Evolutionary conservation across 805 yeast genomes (phyloP).

Genomic region (Vanderwaltozyma tropicalis): DNA sequence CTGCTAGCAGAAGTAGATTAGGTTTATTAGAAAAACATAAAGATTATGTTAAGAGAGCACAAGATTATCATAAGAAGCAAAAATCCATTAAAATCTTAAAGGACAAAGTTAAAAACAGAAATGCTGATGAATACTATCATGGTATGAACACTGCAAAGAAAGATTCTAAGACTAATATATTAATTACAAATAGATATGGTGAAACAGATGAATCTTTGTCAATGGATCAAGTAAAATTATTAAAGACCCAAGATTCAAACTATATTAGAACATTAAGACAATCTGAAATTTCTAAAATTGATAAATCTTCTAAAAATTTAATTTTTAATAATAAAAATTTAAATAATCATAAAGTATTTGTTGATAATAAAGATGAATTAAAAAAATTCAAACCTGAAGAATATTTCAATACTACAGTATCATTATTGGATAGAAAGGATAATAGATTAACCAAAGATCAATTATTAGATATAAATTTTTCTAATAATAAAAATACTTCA

Average conservation of each 20-base stretch:
- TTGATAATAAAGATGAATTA: conserved; percentile 49
- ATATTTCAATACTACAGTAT: conserved; percentile 60
- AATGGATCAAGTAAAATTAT: conserved; percentile 66
- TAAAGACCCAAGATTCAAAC: conserved; percentile 85
- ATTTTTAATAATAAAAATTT: neutral
- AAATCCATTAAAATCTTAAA: conserved; percentile 57
- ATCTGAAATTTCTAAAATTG: conserved; percentile 53
- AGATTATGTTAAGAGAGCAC: conserved; percentile 66
- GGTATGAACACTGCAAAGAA: conserved; percentile 64
- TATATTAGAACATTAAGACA: conserved; percentile 71
- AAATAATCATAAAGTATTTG: conserved; percentile 72
- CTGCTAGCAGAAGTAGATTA: conserved; percentile 54
- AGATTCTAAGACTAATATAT: conserved; percentile 52
- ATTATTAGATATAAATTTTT: conserved; percentile 31
- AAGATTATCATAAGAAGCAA: conserved; percentile 50
- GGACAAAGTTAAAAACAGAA: conserved; percentile 59
- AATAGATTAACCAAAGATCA: conserved; percentile 61
- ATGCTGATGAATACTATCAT: conserved; percentile 95
- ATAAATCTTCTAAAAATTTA: conserved; percentile 1
- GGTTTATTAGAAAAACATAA: conserved; percentile 92
- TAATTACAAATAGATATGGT: conserved; percentile 46
- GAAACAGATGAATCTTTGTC: conserved; percentile 39
- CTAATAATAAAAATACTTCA: conserved; percentile 7
- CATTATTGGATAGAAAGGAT: conserved; percentile 51
- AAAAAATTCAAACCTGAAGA: conserved; percentile 51